These are phyloP conservation scores for Melastoma candidum DNA, from an alignment of 441 rosid genomes.

Conservation along the genomic window DNA sequence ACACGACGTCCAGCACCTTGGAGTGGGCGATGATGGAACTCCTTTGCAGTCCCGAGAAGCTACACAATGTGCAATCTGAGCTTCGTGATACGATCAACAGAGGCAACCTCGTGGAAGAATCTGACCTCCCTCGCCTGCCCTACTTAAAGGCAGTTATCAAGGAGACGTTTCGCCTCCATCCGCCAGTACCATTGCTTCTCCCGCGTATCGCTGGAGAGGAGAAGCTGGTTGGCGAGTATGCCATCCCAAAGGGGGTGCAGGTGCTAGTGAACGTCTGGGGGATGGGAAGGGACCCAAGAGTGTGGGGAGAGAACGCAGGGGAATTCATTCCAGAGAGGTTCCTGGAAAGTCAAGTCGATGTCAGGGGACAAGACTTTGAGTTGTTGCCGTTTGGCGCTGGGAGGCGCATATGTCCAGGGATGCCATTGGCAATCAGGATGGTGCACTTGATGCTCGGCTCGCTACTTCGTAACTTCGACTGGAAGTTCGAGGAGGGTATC, in stretches of 20 bases:
- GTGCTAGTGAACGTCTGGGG: constrained; percentile 37
- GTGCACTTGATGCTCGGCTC: constrained; percentile 5
- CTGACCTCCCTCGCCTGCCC: constrained; percentile 1
- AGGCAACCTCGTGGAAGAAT: constrained; percentile 3
- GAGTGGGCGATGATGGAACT: constrained; percentile 16
- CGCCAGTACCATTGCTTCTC: constrained; percentile 21
- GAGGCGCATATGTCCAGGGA: neutral
- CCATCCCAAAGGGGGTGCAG: neutral
- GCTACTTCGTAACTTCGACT: neutral
- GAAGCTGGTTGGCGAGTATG: constrained; percentile 18
- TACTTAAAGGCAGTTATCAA: constrained; percentile 15
- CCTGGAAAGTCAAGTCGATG: constrained; percentile 13
- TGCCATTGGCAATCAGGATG: constrained; percentile 8
- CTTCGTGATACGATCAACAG: constrained; percentile 2
- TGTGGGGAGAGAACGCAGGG: constrained; percentile 31
- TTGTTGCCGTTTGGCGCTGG: neutral
- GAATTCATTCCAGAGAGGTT: constrained; percentile 42
- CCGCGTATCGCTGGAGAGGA: constrained; percentile 16
- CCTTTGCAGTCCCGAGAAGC: constrained; percentile 7
- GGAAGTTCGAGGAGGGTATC: too few relatives aligned
- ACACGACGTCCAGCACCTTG: constrained; percentile 1
- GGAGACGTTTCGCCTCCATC: constrained; percentile 38
- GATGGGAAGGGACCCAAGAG: constrained; percentile 31
- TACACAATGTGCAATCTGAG: constrained; percentile 4
- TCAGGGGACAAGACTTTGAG: constrained; percentile 9